Conservation (phyloP, 305 asterid genomes). For the Ilex paraguariensis region DNA sequence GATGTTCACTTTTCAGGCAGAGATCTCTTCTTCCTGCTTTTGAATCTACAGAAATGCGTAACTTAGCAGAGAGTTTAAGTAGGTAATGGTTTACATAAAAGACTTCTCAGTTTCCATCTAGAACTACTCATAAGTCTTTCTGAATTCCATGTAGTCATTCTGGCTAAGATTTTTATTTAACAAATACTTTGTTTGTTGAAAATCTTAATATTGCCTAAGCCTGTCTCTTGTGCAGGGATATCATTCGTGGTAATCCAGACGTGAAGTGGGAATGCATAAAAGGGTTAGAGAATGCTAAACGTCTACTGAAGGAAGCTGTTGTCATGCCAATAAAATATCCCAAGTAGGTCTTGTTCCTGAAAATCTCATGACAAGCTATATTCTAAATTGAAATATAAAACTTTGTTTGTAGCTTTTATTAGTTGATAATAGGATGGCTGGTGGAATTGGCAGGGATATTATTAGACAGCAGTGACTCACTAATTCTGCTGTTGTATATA, state of each 20-base stretch:
- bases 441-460: background rate
- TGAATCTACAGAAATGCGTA: conserved; percentile 93
- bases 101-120: background rate
- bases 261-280: conserved; percentile 87
- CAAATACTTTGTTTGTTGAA: conserved; percentile 7
- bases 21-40: conserved; percentile 78
- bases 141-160: conserved; percentile 11
- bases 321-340: conserved; percentile 99
- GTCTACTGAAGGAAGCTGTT: conserved; percentile 88
- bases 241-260: conserved; percentile 90
- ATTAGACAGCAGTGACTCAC: background rate
- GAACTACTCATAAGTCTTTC: conserved; percentile 7
- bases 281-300: conserved; percentile 89
- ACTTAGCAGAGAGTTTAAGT: conserved; percentile 80
- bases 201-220: conserved; percentile 11
- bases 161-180: conserved; percentile 9
- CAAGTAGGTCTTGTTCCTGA: conserved; percentile 36
- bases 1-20: conserved; percentile 50
- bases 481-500: background rate
- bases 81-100: conserved; percentile 46
- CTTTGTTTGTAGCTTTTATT: background rate
- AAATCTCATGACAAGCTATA: conserved; percentile 15
- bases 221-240: conserved; percentile 54
- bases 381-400: conserved; percentile 1
- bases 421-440: background rate